phyloP scores from a whole-genome alignment of 176 grass and related monocot species.

The Carex myosuroides region DNA sequence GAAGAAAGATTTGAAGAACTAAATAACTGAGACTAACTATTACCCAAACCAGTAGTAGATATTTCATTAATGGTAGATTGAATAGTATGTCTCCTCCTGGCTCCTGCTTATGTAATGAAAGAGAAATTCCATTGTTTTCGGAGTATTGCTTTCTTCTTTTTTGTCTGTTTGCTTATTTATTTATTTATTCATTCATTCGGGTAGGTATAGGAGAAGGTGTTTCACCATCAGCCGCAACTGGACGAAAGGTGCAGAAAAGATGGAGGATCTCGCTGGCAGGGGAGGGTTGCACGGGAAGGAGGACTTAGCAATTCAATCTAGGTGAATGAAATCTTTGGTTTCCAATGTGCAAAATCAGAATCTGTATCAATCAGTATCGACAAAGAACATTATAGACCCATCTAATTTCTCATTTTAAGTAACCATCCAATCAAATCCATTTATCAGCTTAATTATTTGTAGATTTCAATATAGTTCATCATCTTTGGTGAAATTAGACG shows the following conservation, averaged over 20 bases:
- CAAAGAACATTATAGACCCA: no score
- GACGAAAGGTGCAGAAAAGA: no score
- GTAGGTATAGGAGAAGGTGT: conserved; percentile 99
- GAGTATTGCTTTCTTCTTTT: conserved; percentile 3
- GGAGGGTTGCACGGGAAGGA: no score
- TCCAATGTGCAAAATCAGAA: no score
- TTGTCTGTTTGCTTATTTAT: background rate
- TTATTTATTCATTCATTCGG: conserved; percentile 37
- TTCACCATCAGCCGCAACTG: conserved; percentile 96
- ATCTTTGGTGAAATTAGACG: background rate
- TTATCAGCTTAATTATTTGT: background rate
- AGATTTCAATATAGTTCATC: background rate
- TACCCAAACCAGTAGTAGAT: background rate
- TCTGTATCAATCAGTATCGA: no score
- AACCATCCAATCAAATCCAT: background rate
- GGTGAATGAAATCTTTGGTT: no score
- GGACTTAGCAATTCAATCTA: no score
- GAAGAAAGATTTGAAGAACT: background rate
- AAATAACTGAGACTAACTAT: background rate
- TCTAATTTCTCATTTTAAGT: no score
- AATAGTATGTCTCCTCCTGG: background rate
- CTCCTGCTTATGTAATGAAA: background rate
- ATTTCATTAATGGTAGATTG: background rate
- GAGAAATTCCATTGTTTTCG: background rate
- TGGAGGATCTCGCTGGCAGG: no score